Percentiles rank a stretch among this genome's conserved stretches.
phyloP scores from a whole-genome alignment of 495 filamentous ascomycete species.

The Lasiosphaeris hirsuta region DNA sequence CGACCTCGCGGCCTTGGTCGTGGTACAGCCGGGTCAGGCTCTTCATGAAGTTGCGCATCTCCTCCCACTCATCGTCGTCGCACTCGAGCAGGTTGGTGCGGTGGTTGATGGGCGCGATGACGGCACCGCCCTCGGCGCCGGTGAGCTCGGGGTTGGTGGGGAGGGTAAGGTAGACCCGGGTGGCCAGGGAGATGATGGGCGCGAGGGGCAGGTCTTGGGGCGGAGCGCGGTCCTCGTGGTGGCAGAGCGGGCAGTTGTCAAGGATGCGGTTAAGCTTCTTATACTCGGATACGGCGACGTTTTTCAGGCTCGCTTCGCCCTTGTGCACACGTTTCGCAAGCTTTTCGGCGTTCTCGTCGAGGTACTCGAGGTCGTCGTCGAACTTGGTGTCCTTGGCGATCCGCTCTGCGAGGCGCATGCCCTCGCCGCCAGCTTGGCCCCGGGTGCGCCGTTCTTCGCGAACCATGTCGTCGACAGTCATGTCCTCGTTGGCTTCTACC shows the following conservation, averaged over 20 bases:
- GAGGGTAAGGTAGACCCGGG: slow-evolving; percentile 81
- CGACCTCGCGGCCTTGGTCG: slow-evolving; percentile 80
- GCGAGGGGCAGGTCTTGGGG: slow-evolving; percentile 64
- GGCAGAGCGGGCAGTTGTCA: slow-evolving; percentile 85
- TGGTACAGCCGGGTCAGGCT: slow-evolving; percentile 89
- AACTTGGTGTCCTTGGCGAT: slow-evolving; percentile 93
- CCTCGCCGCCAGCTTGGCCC: slow-evolving; percentile 76
- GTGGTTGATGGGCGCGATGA: slow-evolving; percentile 88
- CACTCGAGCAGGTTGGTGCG: slow-evolving; percentile 89
- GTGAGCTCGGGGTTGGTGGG: slow-evolving; percentile 87
- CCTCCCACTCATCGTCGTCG: slow-evolving; percentile 99
- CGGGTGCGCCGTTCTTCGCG: slow-evolving; percentile 82
- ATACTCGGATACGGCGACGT: slow-evolving; percentile 81
- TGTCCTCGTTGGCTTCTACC: slow-evolving; percentile 89
- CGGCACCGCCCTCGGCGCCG: slow-evolving; percentile 63
- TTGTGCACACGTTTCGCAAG: slow-evolving; percentile 87
- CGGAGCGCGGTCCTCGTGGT: slow-evolving; percentile 81
- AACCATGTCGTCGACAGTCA: slow-evolving; percentile 95
- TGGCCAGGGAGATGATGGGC: slow-evolving; percentile 84
- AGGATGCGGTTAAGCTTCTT: slow-evolving; percentile 86
- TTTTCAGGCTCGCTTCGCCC: slow-evolving; percentile 84
- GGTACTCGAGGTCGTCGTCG: slow-evolving; percentile 89
- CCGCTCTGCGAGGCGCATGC: slow-evolving; percentile 76
- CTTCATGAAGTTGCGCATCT: slow-evolving; percentile 99
- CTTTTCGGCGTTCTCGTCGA: slow-evolving; percentile 93